phyloP scores from a whole-genome alignment of 306 rosid genomes.

The Cucumis sativus region DNA sequence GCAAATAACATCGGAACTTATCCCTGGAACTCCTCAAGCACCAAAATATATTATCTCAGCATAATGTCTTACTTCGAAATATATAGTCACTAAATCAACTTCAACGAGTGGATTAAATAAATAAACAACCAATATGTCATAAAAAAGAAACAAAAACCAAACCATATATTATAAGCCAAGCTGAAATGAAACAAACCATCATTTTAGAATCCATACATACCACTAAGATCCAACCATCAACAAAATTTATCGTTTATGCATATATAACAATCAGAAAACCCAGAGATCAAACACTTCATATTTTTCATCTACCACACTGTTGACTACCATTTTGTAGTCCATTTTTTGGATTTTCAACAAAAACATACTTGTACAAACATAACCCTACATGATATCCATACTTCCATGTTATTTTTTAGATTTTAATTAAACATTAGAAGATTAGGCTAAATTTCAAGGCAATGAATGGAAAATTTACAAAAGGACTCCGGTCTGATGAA shows the following conservation, averaged over 20 bases:
- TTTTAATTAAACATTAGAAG: neutral
- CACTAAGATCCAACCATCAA: neutral
- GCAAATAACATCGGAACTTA: neutral
- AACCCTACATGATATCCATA: neutral
- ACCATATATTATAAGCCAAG: neutral
- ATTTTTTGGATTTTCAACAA: neutral
- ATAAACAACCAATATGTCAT: neutral
- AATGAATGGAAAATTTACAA: neutral
- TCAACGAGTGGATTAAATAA: neutral
- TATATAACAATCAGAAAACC: neutral
- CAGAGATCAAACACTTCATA: neutral
- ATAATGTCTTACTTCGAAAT: neutral
- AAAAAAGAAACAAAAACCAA: neutral
- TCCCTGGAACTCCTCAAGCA: neutral
- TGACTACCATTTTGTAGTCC: neutral
- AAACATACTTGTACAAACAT: neutral
- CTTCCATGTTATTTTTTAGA: neutral
- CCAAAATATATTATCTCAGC: constrained; percentile 1
- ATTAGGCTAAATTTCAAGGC: neutral
- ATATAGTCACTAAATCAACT: neutral
- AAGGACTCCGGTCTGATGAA: neutral
- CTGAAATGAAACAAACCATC: neutral
- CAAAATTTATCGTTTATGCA: neutral
- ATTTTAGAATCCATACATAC: neutral
- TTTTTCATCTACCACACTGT: neutral